Base-by-base conservation (phyloP, 192 early-diverging fungal genomes). In the Backusella macrospora region DNA sequence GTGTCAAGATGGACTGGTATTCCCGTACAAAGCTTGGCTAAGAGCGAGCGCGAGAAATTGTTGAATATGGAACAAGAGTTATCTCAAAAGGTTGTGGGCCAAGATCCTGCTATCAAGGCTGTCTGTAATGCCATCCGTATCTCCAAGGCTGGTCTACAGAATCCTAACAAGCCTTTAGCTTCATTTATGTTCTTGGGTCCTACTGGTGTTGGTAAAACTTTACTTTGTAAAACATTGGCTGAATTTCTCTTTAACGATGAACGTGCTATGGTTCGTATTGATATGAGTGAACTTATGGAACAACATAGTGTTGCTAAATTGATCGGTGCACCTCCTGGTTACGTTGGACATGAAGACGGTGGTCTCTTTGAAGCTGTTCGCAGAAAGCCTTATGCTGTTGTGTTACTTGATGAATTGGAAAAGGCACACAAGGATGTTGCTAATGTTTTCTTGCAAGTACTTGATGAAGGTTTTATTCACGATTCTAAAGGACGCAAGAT, bases 1-100 rank as follows among this genome's bases (percentile, higher is more conserved):
- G 93, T 99, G 16, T 88, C 95, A 14, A 86, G 95, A 5, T 98
- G 96, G 96, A 99, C 98, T 7, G 96, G 96, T 16, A 99, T 99
- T 59, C 98, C 98, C 0, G 95, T 98, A 37, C 88, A 92, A 77
- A 82, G 90, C 16, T 86, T 99, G 70, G 92, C 87, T 72, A 95
- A 95, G 81, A 89, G 90, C 39, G 93, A 98, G 80, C 86, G 91
- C 7, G 94, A 96, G 26, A 91, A 95, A 39, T 81, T 99, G 44
- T 83, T 99, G 64, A 72, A 89, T 18, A 84, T 99, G 47, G 87
- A 84, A 3, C 85, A 89, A n/a, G 80, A 87, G n/a, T 83, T 99
- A 38, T 87, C 90, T 66, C 86, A 94, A 78, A 86, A 92, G 10
- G 96, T 99, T 1, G 90, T 93, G 46, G 93, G 93, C n/a, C 93